Base-by-base conservation (phyloP, 148 eudicot genomes). In the Chenopodium suecicum region DNA sequence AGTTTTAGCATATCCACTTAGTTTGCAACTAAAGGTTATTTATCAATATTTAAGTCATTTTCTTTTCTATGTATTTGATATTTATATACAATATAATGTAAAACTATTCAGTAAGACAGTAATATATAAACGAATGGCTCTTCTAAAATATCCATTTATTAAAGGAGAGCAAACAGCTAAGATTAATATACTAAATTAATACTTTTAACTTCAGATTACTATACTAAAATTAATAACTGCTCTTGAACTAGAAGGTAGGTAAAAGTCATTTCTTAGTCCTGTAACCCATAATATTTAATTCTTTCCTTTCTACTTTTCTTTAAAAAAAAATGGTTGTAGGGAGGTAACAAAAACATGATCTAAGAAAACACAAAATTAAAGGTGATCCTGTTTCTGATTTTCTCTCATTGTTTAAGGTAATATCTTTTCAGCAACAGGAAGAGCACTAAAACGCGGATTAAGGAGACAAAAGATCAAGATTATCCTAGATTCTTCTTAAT, bases 251-350 rank as follows among this genome's bases (percentile, higher is more conserved):
- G 52, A 70, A 32, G 16, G 65, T 74, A 81, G 77, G 80, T 46
- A 78, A 85, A 78, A 32, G 80, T 73, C 77, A 60, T 74, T 47
- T 66, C 76, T 78, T 46, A 75, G 62, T 37, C 76, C 41, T 56
- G 56, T 52, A 31, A 47, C 58, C 64, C 62, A 77, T 65, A 22
- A 65, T 41, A 64, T 72, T 71, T 31, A 73, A 81, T 25, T 6
- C 23, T 73, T 73, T 80, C 52, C 50, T 70, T 37, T 58, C 23
- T 63, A 20, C 14, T 72, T 78, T 79, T 62, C 41, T 4, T 5
- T 27, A 31, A 1, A 31, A 31, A 31, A 31, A 31, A 31, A 31
- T 31, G 50, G 50, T 74, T 22, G 22, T 80, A 44, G 17, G 31
- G 70, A 52, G 27, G 71, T 23, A 17, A 56, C 70, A 25, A 41